Conservation (phyloP, 108 stramenopile species). For the Conticribra weissflogii region DNA sequence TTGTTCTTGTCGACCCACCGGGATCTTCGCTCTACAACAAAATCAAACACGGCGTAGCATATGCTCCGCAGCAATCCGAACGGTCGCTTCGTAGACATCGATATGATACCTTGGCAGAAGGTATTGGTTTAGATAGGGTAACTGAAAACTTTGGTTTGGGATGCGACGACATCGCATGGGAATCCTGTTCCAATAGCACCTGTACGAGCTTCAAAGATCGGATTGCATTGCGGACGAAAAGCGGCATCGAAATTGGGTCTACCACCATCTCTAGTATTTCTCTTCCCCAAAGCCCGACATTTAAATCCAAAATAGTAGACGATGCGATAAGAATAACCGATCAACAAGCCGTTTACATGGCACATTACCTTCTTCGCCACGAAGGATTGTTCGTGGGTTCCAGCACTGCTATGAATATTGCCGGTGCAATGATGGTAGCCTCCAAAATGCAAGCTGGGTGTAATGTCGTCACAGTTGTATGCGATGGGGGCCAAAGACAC, state of each 20-base stretch:
- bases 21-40: slow-evolving; percentile 89
- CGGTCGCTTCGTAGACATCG: slow-evolving; percentile 81
- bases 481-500: slow-evolving; percentile 92
- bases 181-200: not conserved
- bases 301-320: slow-evolving; percentile 56
- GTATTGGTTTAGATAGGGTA: slow-evolving; percentile 95
- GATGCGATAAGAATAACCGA: slow-evolving; percentile 72
- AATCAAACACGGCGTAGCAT: slow-evolving; percentile 92
- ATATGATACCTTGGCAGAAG: slow-evolving; percentile 96
- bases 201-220: slow-evolving; percentile 1
- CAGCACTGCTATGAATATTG: slow-evolving; percentile 95
- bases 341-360: slow-evolving; percentile 95
- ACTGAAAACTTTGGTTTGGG: slow-evolving; percentile 89
- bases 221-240: slow-evolving; percentile 2
- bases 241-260: not conserved
- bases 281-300: not conserved
- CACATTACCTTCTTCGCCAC: slow-evolving; percentile 83
- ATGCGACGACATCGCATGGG: slow-evolving; percentile 37
- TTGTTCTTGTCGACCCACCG: slow-evolving; percentile 93
- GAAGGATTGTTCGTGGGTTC: slow-evolving; percentile 97
- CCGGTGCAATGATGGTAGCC: slow-evolving; percentile 84
- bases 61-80: slow-evolving; percentile 87
- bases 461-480: slow-evolving; percentile 89
- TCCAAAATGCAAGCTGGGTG: slow-evolving; percentile 51
- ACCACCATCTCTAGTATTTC: not conserved